phyloP scores from a whole-genome alignment of 208 protist species.

The Acanthamoeba culbertsoni region DNA sequence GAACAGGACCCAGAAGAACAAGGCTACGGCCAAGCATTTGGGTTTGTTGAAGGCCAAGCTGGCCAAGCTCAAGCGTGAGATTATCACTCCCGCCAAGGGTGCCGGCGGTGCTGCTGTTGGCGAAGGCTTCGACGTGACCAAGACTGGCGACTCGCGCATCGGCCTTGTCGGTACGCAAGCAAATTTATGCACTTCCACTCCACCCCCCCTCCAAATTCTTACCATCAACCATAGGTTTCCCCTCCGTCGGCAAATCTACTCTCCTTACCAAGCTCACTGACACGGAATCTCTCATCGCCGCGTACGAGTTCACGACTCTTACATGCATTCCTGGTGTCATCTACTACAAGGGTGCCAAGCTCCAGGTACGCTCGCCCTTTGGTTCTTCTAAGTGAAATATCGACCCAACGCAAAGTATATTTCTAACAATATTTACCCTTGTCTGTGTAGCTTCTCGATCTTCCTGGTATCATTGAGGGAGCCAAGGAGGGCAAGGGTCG shows the following conservation, averaged over 20 bases:
- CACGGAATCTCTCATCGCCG: constrained; percentile 95
- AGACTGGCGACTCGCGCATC: constrained; percentile 86
- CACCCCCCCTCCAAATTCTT: neutral
- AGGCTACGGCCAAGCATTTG: constrained; percentile 96
- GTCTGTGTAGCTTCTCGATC: constrained; percentile 94
- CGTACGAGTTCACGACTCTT: constrained; percentile 99
- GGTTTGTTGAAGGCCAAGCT: constrained; percentile 97
- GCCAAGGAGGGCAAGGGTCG: constrained; percentile 99
- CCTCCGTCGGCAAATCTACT: constrained; percentile 97
- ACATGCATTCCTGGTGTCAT: constrained; percentile 95
- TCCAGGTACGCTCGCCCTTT: constrained; percentile 74
- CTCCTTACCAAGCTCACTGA: constrained; percentile 96
- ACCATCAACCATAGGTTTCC: constrained; percentile 85
- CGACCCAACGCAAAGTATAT: too few species aligned
- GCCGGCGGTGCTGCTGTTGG: constrained; percentile 74
- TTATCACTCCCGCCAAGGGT: constrained; percentile 84
- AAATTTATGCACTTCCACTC: neutral
- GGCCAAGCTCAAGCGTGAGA: constrained; percentile 95
- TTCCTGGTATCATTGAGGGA: constrained; percentile 99
- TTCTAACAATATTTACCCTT: too few species aligned
- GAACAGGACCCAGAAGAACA: constrained; percentile 97
- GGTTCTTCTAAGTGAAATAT: too few species aligned
- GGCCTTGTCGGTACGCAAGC: constrained; percentile 85
- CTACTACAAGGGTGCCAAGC: constrained; percentile 88
- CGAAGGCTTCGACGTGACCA: constrained; percentile 98